Percentiles rank a stretch among this genome's conserved stretches.
These are phyloP conservation scores for Beta lomatogona DNA, from an alignment of 179 eudicot species.

Conservation along the genomic window DNA sequence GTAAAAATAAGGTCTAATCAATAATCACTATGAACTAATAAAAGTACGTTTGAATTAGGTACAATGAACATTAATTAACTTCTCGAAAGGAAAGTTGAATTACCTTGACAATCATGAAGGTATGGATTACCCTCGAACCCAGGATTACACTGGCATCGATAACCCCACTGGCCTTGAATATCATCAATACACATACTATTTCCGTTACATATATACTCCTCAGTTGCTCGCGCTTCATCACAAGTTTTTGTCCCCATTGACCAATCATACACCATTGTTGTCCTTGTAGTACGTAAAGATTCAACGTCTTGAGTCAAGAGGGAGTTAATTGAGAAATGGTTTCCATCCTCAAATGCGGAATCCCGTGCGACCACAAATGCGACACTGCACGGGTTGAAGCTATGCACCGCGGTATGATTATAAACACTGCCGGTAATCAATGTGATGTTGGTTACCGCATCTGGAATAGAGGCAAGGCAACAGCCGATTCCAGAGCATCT, in stretches of 20 bases:
- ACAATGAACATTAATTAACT: neutral
- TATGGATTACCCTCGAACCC: neutral
- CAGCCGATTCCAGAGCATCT: neutral
- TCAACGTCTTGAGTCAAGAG: too few species aligned
- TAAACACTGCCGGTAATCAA: neutral
- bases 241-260: slow-evolving; percentile 8
- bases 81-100: neutral
- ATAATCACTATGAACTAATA: too few species aligned
- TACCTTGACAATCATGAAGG: neutral
- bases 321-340: neutral
- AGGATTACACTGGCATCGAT: neutral
- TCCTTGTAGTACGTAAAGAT: neutral
- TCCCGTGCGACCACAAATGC: neutral
- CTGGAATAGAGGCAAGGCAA: neutral
- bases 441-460: neutral
- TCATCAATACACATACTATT: neutral
- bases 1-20: too few species aligned
- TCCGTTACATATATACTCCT: neutral
- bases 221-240: neutral
- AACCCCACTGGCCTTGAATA: neutral
- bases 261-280: neutral
- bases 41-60: too few species aligned
- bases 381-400: neutral
- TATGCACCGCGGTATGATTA: neutral
- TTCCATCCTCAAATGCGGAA: neutral